Conservation (phyloP, 805 yeast species). For the Ogataea sp. region DNA sequence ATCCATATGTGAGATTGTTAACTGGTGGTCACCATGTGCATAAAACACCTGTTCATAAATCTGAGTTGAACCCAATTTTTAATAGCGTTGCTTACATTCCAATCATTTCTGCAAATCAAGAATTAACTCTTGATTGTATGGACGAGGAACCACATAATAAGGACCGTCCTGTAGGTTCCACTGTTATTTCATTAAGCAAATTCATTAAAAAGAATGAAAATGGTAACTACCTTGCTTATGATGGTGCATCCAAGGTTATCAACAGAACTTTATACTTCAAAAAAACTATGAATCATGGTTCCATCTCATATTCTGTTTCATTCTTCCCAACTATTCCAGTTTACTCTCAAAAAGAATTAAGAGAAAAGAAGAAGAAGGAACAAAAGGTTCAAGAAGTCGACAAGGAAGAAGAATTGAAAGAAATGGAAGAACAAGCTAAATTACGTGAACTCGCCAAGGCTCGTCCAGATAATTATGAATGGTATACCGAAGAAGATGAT, state of each 20-base stretch:
- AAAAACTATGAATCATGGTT: constrained; percentile 42
- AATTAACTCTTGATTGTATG: constrained; percentile 47
- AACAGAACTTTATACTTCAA: constrained; percentile 23
- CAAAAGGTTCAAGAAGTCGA: constrained; percentile 29
- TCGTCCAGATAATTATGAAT: constrained; percentile 56
- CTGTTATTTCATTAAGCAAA: constrained; percentile 40
- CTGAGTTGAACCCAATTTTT: constrained; percentile 49
- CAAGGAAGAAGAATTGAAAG: constrained; percentile 31
- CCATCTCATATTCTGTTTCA: constrained; percentile 45
- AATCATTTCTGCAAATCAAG: constrained; percentile 51
- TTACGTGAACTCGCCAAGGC: constrained; percentile 45
- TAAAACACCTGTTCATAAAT: constrained; percentile 45
- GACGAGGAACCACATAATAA: constrained; percentile 59
- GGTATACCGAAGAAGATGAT: constrained; percentile 42
- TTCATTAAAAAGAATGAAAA: constrained; percentile 38
- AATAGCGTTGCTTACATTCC: constrained; percentile 56
- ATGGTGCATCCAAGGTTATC: constrained; percentile 40
- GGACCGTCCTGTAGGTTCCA: constrained; percentile 58
- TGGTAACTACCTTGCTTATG: constrained; percentile 40
- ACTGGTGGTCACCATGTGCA: constrained; percentile 51
- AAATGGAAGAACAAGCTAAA: constrained; percentile 37
- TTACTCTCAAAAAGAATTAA: constrained; percentile 48
- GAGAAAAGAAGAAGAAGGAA: constrained; percentile 32
- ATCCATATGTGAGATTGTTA: constrained; percentile 60
- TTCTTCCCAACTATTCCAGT: constrained; percentile 62